Base-by-base conservation (phyloP, 2,329 filamentous ascomycete genomes). In the Leptographium radiaticola region DNA sequence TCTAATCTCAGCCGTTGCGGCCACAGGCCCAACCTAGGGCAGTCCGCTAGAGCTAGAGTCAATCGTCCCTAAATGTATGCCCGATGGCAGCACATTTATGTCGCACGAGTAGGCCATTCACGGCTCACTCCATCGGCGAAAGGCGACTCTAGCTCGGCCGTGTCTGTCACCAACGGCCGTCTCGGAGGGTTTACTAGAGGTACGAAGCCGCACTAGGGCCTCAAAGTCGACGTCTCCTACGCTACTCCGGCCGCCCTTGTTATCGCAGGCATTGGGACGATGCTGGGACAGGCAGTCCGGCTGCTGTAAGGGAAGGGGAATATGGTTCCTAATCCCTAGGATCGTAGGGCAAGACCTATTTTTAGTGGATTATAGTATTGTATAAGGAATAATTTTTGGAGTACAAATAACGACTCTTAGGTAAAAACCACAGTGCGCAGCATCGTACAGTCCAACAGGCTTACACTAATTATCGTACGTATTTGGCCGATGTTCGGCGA, bases 211-310 rank as follows among this genome's bases (percentile, higher is more conserved):
- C 18, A 30, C 6, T 3, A 4, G 8, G 46, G 33, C 6, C 12
- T 3, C 16, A 6, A 3, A 5, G 34, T 49, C n/a, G 47, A 49
- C 34, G 39, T 49, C 18, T 25, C 47, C 2, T 49, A 49, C 16
- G 47, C 47, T 7, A 39, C 47, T 13, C 48, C 48, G 6, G 48
- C 48, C 11, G 48, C 11, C 10, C 25, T 50, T 31, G 48, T 42
- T 1, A 9, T 50, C 4, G 48, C 48, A 9, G 48, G 42, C 9
- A 42, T 50, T 13, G 48, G 42, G 38, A 7, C 18, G 33, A 11
- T 1, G 60, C 58, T 45, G 63, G 64, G 16, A 11, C 30, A n/a
- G 25, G 15, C 13, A 18, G 30, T 46, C 25, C n/a, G 18, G 10
- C 42, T 44, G 10, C 11, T 44, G 42, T 44, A 6, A 36, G 34